phyloP scores from a whole-genome alignment of 78 protist genomes.

The Monosiga brevicollis region DNA sequence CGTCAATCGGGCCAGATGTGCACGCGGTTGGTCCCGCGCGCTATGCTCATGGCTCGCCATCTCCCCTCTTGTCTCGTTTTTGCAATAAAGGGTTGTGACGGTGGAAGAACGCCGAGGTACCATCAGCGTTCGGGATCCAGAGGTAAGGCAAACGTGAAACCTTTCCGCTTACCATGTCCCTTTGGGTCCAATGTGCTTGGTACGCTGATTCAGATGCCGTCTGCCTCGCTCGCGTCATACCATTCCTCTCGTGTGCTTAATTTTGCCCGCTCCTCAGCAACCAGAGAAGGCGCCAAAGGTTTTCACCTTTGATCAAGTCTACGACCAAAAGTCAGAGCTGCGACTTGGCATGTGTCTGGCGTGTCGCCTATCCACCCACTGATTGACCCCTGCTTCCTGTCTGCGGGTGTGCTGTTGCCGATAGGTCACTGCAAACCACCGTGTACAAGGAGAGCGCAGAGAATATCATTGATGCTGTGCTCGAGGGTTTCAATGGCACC shows the following conservation, averaged over 20 bases:
- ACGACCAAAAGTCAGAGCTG: background rate
- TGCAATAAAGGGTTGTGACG: background rate
- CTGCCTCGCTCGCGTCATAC: background rate
- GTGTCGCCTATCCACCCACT: too few relatives aligned
- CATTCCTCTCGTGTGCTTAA: background rate
- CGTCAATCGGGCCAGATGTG: background rate
- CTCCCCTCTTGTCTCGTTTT: background rate
- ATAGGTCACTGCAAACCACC: too few relatives aligned
- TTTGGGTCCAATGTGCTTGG: background rate
- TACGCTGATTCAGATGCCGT: background rate
- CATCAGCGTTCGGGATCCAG: background rate
- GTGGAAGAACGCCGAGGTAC: background rate
- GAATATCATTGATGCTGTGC: slow-evolving; percentile 31
- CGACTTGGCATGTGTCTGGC: too few relatives aligned
- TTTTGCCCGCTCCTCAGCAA: background rate
- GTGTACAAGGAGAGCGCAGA: slow-evolving; percentile 18
- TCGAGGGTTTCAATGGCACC: slow-evolving; percentile 54
- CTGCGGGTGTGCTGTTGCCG: too few relatives aligned
- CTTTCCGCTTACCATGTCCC: too few relatives aligned
- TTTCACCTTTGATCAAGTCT: slow-evolving; percentile 25
- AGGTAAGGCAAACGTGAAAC: background rate
- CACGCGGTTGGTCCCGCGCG: background rate
- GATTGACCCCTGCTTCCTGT: too few relatives aligned
- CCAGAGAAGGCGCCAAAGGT: slow-evolving; percentile 5
- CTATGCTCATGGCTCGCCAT: background rate